Conservation (phyloP, 768 basidiomycete genomes). For the Tricholoma saponaceum region DNA sequence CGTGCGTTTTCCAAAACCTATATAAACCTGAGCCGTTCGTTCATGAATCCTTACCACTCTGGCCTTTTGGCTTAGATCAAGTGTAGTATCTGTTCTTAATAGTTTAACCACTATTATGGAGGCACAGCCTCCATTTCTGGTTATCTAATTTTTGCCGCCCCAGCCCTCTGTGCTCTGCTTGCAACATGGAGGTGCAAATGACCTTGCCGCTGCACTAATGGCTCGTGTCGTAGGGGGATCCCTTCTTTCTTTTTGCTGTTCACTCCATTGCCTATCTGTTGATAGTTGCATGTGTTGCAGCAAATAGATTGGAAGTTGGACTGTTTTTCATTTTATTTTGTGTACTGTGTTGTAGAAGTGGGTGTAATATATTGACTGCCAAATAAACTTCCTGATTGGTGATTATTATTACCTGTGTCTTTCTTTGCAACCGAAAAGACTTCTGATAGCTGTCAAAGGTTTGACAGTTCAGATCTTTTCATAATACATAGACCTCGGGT, state of each 20-base stretch:
- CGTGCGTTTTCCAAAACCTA: slow-evolving; percentile 5
- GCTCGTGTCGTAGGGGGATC: slow-evolving; percentile 65
- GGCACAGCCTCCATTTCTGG: slow-evolving; percentile 51
- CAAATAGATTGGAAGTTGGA: slow-evolving; percentile 11
- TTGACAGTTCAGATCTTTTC: too few relatives aligned
- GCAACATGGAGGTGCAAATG: slow-evolving; percentile 49
- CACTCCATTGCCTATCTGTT: slow-evolving; percentile 1
- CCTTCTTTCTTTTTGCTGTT: slow-evolving; percentile 20
- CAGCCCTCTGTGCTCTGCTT: slow-evolving; percentile 49
- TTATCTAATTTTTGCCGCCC: slow-evolving; percentile 57
- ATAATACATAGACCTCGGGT: too few relatives aligned
- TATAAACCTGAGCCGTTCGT: slow-evolving; percentile 3
- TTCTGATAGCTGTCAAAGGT: too few relatives aligned
- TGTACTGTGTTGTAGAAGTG: too few relatives aligned
- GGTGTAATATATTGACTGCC: too few relatives aligned
- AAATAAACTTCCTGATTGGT: too few relatives aligned
- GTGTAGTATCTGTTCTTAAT: slow-evolving; percentile 97
- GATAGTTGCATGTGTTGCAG: slow-evolving; percentile 5
- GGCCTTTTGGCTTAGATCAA: slow-evolving; percentile 97
- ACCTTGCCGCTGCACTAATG: slow-evolving; percentile 51
- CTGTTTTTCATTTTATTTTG: too few relatives aligned
- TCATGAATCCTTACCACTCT: slow-evolving; percentile 65
- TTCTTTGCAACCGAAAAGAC: too few relatives aligned
- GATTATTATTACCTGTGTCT: too few relatives aligned
- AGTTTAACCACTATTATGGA: slow-evolving; percentile 67